These are phyloP conservation scores for Polygonum aviculare DNA, from an alignment of 148 eudicot species.

Conservation along the genomic window DNA sequence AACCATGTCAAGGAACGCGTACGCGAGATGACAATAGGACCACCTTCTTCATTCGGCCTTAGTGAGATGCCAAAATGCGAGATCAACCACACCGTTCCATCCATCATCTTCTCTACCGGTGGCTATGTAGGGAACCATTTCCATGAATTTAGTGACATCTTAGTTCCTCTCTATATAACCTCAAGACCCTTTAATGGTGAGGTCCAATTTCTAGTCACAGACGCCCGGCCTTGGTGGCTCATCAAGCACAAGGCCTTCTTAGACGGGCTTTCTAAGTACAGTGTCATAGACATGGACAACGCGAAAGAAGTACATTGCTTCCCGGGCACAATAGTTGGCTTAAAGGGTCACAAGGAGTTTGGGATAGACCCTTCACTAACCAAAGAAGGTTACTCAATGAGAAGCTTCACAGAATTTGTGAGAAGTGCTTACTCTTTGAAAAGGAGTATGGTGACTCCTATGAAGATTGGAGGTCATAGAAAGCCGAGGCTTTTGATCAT, in stretches of 20 bases:
- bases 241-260: slow-evolving; percentile 19
- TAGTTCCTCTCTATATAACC: slow-evolving; percentile 42
- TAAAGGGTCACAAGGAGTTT: slow-evolving; percentile 23
- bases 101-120: slow-evolving; percentile 36
- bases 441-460: slow-evolving; percentile 9
- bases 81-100: slow-evolving; percentile 28
- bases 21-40: background rate
- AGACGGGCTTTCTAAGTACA: slow-evolving; percentile 14
- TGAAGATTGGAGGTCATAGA: background rate
- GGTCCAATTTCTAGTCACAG: slow-evolving; percentile 27
- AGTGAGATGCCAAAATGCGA: slow-evolving; percentile 13
- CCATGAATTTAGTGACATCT: slow-evolving; percentile 44
- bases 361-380: slow-evolving; percentile 15
- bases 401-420: slow-evolving; percentile 20
- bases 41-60: slow-evolving; percentile 3
- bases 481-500: slow-evolving; percentile 32
- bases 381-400: slow-evolving; percentile 18
- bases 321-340: slow-evolving; percentile 18
- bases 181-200: slow-evolving; percentile 27
- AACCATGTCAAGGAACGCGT: background rate
- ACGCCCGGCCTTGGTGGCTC: slow-evolving; percentile 25
- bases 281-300: slow-evolving; percentile 19
- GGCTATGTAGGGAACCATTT: slow-evolving; percentile 43
- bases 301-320: slow-evolving; percentile 20
- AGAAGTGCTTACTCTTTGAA: slow-evolving; percentile 23